Base-by-base conservation (phyloP, 2,329 filamentous ascomycete species). In the Hypoxylon sp. region DNA sequence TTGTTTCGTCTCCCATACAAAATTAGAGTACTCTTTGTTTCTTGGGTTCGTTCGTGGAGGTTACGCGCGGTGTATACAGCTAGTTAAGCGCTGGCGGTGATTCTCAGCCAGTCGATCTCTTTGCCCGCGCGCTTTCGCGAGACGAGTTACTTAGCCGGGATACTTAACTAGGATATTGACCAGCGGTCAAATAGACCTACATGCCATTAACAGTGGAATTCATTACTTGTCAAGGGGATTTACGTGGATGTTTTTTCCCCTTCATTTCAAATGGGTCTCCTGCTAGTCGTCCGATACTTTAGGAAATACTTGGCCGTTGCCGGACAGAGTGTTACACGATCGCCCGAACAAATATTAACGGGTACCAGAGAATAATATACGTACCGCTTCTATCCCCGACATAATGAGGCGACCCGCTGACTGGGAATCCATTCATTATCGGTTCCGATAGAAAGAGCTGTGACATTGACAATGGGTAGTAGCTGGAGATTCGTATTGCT, bases 61-160 rank as follows among this genome's bases (percentile, higher is more conserved):
- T 64, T 72, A 73, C 71, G 73, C 73, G 72, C 74, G 73, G 69
- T 73, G 66, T 60, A 59, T 31, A 55, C 46, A 67, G 29, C 69
- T 69, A 58, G 58, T 62, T 76, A 78, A 75, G 75, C 76, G 75
- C 76, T 55, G 70, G 29, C 48, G 67, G 59, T 63, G 61, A 68
- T 59, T 69, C 63, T 66, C 55, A 67, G 68, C 77, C 77, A 78
- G 73, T 78, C 68, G 65, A 74, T 75, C 70, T 17, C 65, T 63
- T 66, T 71, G 63, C 65, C 67, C 47, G 59, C 66, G 66, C 66
- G 64, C 59, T 59, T 47, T 69, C 58, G 47, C 63, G 19, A 52
- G 53, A 66, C 44, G 51, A 37, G 8, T 59, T 55, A 19, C 67
- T 69, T 64, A 53, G 65, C 59, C 46, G 50, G 44, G 17, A 26